Conservation (phyloP, 2,329 filamentous ascomycete species). For the Cryphonectria parasitica region DNA sequence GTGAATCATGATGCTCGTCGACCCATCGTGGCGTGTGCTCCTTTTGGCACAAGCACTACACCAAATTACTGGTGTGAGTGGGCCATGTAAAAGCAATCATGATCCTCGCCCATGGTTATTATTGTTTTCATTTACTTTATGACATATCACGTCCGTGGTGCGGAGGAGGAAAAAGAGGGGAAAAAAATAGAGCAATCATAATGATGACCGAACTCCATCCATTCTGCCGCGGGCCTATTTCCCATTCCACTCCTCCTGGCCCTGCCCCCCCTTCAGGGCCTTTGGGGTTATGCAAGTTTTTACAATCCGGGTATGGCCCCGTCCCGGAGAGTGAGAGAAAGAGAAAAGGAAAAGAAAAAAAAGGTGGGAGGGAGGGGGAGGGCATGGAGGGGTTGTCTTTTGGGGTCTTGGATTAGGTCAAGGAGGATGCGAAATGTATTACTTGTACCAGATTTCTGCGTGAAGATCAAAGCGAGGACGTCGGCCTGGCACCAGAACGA, state of each 20-base stretch:
- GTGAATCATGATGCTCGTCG: constrained; percentile 7
- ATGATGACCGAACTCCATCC: background rate
- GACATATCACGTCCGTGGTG: constrained; percentile 10
- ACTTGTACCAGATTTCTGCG: background rate
- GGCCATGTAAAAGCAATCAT: background rate
- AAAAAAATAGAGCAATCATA: background rate
- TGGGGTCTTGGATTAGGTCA: background rate
- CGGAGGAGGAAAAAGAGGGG: background rate
- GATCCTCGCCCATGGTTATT: background rate
- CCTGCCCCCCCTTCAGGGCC: background rate
- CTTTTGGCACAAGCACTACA: background rate
- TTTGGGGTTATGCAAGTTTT: constrained; percentile 2
- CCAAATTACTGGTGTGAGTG: background rate
- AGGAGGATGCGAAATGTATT: background rate
- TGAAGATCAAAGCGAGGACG: background rate
- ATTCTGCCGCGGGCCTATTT: too few relatives aligned
- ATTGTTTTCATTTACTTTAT: background rate
- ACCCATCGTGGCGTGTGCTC: constrained; percentile 7
- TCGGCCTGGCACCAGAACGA: background rate
- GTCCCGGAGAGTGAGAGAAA: background rate
- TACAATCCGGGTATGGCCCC: background rate
- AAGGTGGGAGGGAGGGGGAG: background rate
- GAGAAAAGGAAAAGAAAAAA: background rate
- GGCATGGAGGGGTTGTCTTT: background rate
- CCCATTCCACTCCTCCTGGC: too few relatives aligned